These are phyloP conservation scores for Paspalum vaginatum DNA, from an alignment of 176 grass and related monocot genomes.

Conservation along the genomic window DNA sequence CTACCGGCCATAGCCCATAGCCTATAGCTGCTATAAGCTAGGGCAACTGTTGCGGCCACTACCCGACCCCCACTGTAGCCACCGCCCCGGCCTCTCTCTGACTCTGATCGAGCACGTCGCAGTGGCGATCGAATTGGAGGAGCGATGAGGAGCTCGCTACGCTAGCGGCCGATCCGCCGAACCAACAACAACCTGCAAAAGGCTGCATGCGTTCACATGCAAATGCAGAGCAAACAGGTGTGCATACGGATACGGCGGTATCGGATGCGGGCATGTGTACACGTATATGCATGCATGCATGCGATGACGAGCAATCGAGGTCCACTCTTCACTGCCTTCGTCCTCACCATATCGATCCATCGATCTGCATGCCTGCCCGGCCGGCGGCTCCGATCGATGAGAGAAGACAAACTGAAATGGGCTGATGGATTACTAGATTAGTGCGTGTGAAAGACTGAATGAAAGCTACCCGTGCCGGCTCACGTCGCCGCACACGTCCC, in stretches of 20 bases:
- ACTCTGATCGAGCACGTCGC: not conserved
- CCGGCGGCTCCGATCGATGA: not conserved
- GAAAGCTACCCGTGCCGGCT: slow-evolving; percentile 32
- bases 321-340: not conserved
- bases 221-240: not conserved
- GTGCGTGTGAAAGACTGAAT: not conserved
- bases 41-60: slow-evolving; percentile 37
- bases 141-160: not conserved
- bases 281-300: not conserved
- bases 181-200: slow-evolving; percentile 9
- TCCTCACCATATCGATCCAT: not conserved
- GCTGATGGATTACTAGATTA: not conserved
- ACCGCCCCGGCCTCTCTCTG: slow-evolving; percentile 1
- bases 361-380: not conserved
- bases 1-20: not conserved
- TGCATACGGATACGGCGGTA: not conserved
- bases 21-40: not conserved
- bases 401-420: slow-evolving; percentile 3
- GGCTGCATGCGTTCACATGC: slow-evolving; percentile 26
- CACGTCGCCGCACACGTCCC: slow-evolving; percentile 37
- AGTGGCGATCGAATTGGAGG: not conserved
- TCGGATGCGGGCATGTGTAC: no score
- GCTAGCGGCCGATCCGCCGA: not conserved
- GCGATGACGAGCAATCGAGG: slow-evolving; percentile 10
- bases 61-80: not conserved